Base-by-base conservation (phyloP, 441 rosid genomes). In the Populus hybrid region DNA sequence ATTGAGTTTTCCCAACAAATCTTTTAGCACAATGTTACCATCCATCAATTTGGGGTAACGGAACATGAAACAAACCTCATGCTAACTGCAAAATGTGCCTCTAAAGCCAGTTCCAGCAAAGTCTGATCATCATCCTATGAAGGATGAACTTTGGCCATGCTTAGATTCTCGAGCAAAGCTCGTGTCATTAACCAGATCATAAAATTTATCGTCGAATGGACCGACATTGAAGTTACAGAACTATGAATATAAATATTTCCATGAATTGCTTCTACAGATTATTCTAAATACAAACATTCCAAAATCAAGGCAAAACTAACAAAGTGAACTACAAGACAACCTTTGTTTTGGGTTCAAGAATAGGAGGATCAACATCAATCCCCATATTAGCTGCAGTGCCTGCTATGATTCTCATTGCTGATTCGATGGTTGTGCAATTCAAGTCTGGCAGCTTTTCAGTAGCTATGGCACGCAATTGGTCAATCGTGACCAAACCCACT, bases 381-480 rank as follows among this genome's bases (percentile, higher is more conserved):
- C 98, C 99, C 97, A 94, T 94, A 77, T 93, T 94, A 71, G 93
- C 95, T 30, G 97, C 97, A 20, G 99, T 94, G 16, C 99, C 97
- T 10, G 97, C 99, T 75, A 93, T 93, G 70, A 90, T 86, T 86
- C 97, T 90, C 97, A 90, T 93, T 6, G 97, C 99, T 11, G 97
- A 92, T 82, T 92, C 97, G 63, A 94, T 80, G 24, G 84, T 87
- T 4, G 82, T 86, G 83, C 99, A 93, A 73, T 93, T 94, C 84
- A 92, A 82, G 77, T 93, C 97, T 0, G 95, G 95, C 72, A 95
- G 88, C 90, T 95, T 95, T 86, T 93, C 97, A 1, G 90, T 30
- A 9, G 98, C 97, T 20, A 95, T 89, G 59, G 85, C 69, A 1
- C 89, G 92, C 70, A 93, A 67, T 76, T 93, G 95, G 11, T 95